Base-by-base conservation (phyloP, 1,284 basidiomycete species). In the Cryptococcus sp. region DNA sequence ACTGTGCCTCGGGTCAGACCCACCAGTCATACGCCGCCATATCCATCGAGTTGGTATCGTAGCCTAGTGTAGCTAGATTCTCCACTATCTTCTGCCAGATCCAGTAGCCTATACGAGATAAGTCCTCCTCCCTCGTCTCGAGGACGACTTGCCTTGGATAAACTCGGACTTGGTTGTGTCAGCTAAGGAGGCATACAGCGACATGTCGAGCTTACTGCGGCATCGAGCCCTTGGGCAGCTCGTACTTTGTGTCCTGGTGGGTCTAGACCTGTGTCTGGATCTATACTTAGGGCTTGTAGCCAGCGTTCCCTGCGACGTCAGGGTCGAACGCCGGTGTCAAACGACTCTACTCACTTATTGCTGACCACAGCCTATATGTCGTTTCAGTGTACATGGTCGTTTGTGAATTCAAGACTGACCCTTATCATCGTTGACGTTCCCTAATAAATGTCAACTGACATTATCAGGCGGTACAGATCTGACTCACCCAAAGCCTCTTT, bases 11-110 rank as follows among this genome's bases (percentile, higher is more conserved):
- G 32, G 14, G 34, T 33, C 8, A 5, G 15, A 59, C 65, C 49
- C 50, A 70, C 90, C 90, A 94, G 70, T 94, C 91, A 70, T 93
- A 95, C 10, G 90, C 86, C 0, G 90, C 90, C 46, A 95, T 82
- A 61, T 87, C 82, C 58, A 96, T 80, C 61, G 92, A 93, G 67
- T 94, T 91, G 3, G 89, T 89, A 66, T 95, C 91, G 67, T 96
- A 96, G 65, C 88, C 88, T 23, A 95, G 82, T 1, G 87, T 89
- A 0, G 94, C 92, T 1, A 98, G 81, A 68, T 97, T 97, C 74
- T 97, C 73, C 10, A 98, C 86, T 53, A 97, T 89, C 77, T 94
- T 94, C 3, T 88, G 88, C 92, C 93, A 97, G 60, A 96, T 86
- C 93, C 93, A 96, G 73, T 92, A 97, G 4, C 91, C 79, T 61